Conservation (phyloP, 1,284 basidiomycete species). For the Sphaerobolus stellatus region DNA sequence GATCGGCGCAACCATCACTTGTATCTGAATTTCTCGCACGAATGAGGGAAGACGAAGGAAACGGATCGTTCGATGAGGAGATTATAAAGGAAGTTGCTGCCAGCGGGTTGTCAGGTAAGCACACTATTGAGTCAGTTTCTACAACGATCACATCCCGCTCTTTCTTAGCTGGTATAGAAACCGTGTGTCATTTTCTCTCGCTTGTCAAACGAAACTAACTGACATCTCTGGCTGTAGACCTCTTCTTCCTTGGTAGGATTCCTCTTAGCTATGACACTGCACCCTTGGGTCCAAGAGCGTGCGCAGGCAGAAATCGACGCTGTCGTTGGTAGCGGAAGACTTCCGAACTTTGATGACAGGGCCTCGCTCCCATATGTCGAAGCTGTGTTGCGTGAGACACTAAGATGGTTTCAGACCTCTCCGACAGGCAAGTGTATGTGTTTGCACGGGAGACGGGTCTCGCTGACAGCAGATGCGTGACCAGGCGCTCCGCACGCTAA, state of each 20-base stretch:
- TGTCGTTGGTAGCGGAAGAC: conserved; percentile 19
- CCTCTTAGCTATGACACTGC: conserved; percentile 21
- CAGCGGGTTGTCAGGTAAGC: not conserved
- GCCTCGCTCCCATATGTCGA: conserved; percentile 28
- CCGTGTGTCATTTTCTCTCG: not conserved
- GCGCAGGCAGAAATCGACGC: conserved; percentile 23
- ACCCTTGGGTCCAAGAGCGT: conserved; percentile 21
- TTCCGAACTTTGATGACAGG: conserved; percentile 30
- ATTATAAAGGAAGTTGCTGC: not conserved
- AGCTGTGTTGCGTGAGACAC: conserved; percentile 20
- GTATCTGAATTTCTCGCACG: not conserved
- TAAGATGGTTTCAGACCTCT: conserved; percentile 10
- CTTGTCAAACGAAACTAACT: too few relatives aligned
- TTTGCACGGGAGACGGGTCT: not conserved
- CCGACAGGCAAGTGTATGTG: not conserved
- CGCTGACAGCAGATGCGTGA: not conserved
- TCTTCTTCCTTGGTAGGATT: conserved; percentile 2
- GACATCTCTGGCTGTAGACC: not conserved
- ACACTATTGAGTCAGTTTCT: not conserved
- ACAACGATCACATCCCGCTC: not conserved
- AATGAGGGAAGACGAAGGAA: not conserved
- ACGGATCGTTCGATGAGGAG: not conserved
- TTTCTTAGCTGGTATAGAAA: not conserved
- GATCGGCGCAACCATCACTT: not conserved
- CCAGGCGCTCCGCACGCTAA: conserved; percentile 19